A percentile compares a stretch with the other conserved stretches of the same genome.
These are phyloP conservation scores for Eucalyptus polyanthemos DNA, from an alignment of 345 rosid species.

Conservation along the genomic window DNA sequence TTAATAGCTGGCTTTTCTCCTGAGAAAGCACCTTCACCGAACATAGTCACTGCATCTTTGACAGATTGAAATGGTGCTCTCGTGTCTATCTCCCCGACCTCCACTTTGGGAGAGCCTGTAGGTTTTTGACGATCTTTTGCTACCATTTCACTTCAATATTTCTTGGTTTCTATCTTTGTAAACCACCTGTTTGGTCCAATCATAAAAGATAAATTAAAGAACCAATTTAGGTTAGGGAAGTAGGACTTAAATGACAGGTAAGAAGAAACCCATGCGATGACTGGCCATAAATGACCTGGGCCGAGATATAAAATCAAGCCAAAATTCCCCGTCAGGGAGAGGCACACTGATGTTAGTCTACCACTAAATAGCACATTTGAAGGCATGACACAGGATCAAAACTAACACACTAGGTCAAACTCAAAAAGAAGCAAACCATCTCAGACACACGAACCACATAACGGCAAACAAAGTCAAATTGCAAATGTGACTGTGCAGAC, in stretches of 20 bases:
- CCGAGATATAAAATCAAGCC: neutral
- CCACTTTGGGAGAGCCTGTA: constrained; percentile 50
- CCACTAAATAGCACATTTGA: neutral
- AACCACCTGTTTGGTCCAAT: neutral
- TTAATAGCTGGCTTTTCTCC: constrained; percentile 61
- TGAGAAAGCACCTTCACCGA: constrained; percentile 85
- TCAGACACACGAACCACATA: neutral
- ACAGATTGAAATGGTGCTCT: constrained; percentile 97
- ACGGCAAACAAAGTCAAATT: neutral
- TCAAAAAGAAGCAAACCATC: neutral
- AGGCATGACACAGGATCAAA: neutral
- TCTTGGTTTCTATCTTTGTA: neutral
- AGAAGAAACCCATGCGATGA: neutral
- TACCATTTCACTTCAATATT: constrained; percentile 30
- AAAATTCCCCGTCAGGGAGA: neutral
- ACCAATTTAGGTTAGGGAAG: neutral
- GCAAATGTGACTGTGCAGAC: neutral
- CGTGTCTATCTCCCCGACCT: constrained; percentile 96
- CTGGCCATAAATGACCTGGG: neutral
- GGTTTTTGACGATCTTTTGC: constrained; percentile 46
- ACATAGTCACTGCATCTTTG: constrained; percentile 83
- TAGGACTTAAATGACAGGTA: neutral
- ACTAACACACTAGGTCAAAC: neutral
- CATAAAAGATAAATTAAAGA: neutral
- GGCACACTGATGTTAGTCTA: neutral